Conservation (phyloP, 106 monocot genomes). For the Xerophyta viscosa region DNA sequence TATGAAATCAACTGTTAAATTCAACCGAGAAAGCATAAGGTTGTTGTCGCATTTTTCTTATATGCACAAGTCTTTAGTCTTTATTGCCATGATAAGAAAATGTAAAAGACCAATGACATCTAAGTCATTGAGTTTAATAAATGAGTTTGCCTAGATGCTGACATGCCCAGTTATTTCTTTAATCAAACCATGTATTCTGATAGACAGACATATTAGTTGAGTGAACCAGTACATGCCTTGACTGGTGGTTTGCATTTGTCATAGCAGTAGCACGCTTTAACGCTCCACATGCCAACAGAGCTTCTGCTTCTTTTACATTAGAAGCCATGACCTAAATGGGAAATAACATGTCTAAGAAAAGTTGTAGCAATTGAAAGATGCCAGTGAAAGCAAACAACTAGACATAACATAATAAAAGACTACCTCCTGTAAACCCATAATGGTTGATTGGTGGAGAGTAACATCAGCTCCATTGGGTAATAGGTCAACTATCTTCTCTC, state of each 20-base stretch:
- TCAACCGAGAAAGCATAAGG: too few relatives aligned
- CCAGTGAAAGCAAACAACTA: background rate
- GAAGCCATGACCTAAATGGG: constrained; percentile 43
- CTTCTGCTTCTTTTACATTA: constrained; percentile 50
- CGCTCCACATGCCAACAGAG: constrained; percentile 42
- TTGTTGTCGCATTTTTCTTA: too few relatives aligned
- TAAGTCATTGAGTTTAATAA: too few relatives aligned
- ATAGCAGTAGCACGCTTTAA: constrained; percentile 69
- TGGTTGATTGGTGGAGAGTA: constrained; percentile 33
- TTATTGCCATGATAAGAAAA: too few relatives aligned
- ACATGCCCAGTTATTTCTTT: too few relatives aligned
- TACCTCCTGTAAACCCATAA: constrained; percentile 73
- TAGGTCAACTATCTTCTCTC: constrained; percentile 70
- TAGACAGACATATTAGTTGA: too few relatives aligned
- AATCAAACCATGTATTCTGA: too few relatives aligned
- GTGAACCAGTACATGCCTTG: constrained; percentile 39
- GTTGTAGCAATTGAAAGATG: background rate
- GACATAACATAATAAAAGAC: background rate
- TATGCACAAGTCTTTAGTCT: too few relatives aligned
- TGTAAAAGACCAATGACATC: too few relatives aligned
- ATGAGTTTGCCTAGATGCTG: too few relatives aligned
- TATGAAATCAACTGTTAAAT: too few relatives aligned
- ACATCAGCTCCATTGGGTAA: constrained; percentile 30
- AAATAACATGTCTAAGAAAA: background rate
- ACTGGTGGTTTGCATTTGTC: constrained; percentile 72